A percentile compares a stretch with the other conserved stretches of the same genome.
These are phyloP conservation scores for Tuber melanosporum DNA, from an alignment of 495 filamentous ascomycete species.

Conservation along the genomic window DNA sequence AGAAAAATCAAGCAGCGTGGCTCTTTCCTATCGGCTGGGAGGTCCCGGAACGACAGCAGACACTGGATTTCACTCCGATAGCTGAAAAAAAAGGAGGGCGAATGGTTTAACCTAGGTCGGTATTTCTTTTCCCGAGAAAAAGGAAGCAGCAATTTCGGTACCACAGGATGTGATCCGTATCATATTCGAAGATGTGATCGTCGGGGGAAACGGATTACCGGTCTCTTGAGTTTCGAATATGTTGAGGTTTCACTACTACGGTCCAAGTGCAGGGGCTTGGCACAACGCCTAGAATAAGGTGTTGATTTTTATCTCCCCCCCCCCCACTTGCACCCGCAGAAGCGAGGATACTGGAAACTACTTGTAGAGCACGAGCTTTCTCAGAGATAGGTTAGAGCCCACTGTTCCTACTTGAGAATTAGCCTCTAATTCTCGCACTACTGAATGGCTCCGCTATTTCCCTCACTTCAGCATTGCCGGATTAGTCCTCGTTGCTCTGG, in stretches of 20 bases:
- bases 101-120: neutral
- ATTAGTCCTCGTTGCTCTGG: neutral
- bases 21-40: neutral
- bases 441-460: neutral
- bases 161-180: constrained; percentile 4
- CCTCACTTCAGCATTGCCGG: neutral
- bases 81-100: neutral
- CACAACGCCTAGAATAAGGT: neutral
- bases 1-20: neutral
- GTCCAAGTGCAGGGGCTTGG: neutral
- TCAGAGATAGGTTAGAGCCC: neutral
- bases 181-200: neutral
- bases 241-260: neutral
- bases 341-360: neutral
- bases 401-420: neutral
- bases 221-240: neutral
- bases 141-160: neutral
- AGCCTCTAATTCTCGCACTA: neutral
- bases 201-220: neutral
- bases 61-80: neutral
- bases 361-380: neutral
- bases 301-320: neutral
- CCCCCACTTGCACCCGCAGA: neutral
- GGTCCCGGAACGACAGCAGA: neutral
- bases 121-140: neutral